A percentile compares a stretch with the other conserved stretches of the same genome.
Evolutionary conservation across 345 rosid species (phyloP).

Genomic region (Fremontodendron californicum): DNA sequence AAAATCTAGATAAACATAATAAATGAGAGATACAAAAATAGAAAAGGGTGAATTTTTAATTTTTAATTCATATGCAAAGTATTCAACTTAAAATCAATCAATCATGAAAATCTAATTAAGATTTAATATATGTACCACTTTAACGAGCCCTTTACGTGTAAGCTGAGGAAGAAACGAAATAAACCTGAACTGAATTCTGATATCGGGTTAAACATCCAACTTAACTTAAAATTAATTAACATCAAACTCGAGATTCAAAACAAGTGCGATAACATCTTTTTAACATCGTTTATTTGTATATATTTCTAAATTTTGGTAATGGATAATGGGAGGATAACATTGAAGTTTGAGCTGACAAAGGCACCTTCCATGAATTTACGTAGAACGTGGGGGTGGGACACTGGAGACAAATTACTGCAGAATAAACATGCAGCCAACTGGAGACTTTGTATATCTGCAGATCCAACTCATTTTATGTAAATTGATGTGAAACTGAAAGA

Average conservation of each 20-base stretch:
- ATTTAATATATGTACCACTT: too few species aligned
- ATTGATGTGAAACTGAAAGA: constrained; percentile 27
- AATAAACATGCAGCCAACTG: constrained; percentile 20
- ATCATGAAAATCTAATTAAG: too few species aligned
- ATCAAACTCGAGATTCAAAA: too few species aligned
- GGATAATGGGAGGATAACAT: not conserved
- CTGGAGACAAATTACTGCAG: constrained; percentile 21
- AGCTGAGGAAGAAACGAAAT: too few species aligned
- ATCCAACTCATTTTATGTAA: constrained; percentile 20
- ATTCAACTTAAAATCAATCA: too few species aligned
- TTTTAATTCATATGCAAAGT: too few species aligned
- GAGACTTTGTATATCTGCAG: not conserved
- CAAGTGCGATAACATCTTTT: too few species aligned
- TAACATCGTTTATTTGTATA: too few species aligned
- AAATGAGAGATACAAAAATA: not conserved
- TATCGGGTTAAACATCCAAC: too few species aligned
- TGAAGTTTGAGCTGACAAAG: not conserved
- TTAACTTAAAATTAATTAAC: too few species aligned
- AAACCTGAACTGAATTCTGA: too few species aligned
- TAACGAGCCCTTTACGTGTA: too few species aligned
- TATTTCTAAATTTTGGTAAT: not conserved
- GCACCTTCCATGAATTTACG: constrained; percentile 30
- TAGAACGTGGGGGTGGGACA: constrained; percentile 9
- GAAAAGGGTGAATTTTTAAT: not conserved
- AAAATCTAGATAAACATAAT: not conserved